A percentile compares a stretch with the other conserved stretches of the same genome.
These are phyloP conservation scores for Myochromella boudieri DNA, from an alignment of 768 basidiomycete species.

Conservation along the genomic window DNA sequence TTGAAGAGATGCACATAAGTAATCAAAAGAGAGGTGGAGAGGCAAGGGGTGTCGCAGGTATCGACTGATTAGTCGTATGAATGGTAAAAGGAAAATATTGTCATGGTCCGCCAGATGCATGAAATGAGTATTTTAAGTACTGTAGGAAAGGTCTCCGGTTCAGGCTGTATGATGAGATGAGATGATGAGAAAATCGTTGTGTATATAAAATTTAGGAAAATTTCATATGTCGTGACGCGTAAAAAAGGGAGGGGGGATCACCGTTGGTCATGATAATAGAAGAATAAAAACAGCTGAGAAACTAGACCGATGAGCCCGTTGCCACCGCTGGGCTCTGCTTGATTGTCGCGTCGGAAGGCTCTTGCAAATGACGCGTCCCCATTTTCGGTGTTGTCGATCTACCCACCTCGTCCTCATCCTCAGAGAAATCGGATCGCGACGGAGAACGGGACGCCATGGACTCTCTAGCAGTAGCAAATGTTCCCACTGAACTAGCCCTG, in stretches of 20 bases:
- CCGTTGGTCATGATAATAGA: background rate
- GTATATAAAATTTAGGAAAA: no score
- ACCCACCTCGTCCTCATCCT: conserved; percentile 3
- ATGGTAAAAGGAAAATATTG: no score
- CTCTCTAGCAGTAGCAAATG: conserved; percentile 34
- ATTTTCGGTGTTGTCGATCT: conserved; percentile 17
- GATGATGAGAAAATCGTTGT: background rate
- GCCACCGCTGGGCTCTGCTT: background rate
- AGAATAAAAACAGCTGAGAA: background rate
- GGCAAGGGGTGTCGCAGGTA: no score
- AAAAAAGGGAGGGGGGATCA: background rate
- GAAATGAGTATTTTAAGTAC: no score
- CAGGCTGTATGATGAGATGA: no score
- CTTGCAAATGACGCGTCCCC: conserved; percentile 3
- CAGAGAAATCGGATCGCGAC: conserved; percentile 1
- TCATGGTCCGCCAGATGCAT: no score
- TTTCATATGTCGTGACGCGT: no score
- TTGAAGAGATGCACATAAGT: no score
- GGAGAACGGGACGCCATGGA: conserved; percentile 20
- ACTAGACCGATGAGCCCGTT: conserved; percentile 1
- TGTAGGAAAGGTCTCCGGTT: no score
- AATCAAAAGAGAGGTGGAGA: no score
- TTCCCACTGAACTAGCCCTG: conserved; percentile 26
- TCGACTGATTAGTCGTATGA: no score
- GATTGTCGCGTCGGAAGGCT: conserved; percentile 7